phyloP scores from a whole-genome alignment of 2,329 filamentous ascomycete species.

The Fusarium sp. region DNA sequence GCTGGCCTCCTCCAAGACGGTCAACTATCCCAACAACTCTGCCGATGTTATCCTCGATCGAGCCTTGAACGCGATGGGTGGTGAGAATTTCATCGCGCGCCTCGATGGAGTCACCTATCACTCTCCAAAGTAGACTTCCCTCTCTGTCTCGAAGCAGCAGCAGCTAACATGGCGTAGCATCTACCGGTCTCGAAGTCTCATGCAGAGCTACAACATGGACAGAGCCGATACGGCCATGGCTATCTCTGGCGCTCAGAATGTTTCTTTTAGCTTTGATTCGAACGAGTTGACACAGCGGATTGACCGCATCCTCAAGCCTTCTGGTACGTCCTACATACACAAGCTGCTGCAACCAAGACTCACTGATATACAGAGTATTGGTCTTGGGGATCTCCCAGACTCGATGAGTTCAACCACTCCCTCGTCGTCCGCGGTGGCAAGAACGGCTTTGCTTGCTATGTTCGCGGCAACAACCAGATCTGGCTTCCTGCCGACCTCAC shows the following conservation, averaged over 20 bases:
- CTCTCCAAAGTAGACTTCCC: slow-evolving; percentile 2
- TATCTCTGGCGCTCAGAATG: slow-evolving; percentile 19
- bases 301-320: slow-evolving; percentile 16
- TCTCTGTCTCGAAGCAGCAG: no score
- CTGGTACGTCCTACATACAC: neutral
- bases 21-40: neutral
- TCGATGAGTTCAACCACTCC: slow-evolving; percentile 17
- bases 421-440: slow-evolving; percentile 12
- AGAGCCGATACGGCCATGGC: slow-evolving; percentile 14
- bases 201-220: slow-evolving; percentile 29
- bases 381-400: slow-evolving; percentile 19
- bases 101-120: slow-evolving; percentile 18
- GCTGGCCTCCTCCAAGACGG: neutral
- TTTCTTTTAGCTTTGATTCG: slow-evolving; percentile 17
- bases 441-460: slow-evolving; percentile 22
- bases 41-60: neutral
- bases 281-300: slow-evolving; percentile 8
- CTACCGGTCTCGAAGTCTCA: slow-evolving; percentile 24
- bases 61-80: slow-evolving; percentile 13
- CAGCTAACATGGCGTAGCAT: neutral
- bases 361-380: neutral
- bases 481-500: neutral
- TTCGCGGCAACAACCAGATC: slow-evolving; percentile 26
- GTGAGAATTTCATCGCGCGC: neutral
- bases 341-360: neutral